A percentile compares a stretch with the other conserved stretches of the same genome.
phyloP scores from a whole-genome alignment of 2,329 filamentous ascomycete genomes.

The Phialophora verrucosa region DNA sequence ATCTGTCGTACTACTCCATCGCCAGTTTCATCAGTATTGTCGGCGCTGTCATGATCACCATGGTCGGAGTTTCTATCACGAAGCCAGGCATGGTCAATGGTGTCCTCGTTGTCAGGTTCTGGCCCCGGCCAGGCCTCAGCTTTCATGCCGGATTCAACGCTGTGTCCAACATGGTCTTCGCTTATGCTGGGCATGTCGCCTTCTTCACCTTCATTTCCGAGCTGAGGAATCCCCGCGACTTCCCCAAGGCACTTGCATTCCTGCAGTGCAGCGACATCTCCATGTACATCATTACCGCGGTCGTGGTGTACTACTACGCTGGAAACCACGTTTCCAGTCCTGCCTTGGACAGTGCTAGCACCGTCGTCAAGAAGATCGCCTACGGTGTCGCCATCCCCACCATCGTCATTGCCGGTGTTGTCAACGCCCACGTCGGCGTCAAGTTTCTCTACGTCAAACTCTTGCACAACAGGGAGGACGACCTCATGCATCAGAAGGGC shows the following conservation, averaged over 20 bases:
- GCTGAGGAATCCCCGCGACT: constrained; percentile 65
- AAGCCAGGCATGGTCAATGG: constrained; percentile 61
- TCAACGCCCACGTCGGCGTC: constrained; percentile 70
- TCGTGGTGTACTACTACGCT: constrained; percentile 71
- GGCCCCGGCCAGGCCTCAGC: constrained; percentile 50
- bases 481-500: constrained; percentile 60
- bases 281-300: constrained; percentile 69
- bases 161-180: constrained; percentile 72
- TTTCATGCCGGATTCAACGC: constrained; percentile 65
- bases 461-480: constrained; percentile 57
- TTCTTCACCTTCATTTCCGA: constrained; percentile 72
- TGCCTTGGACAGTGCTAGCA: constrained; percentile 68
- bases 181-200: constrained; percentile 69
- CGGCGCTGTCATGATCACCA: constrained; percentile 67
- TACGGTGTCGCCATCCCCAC: constrained; percentile 73
- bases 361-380: constrained; percentile 65
- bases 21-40: constrained; percentile 69
- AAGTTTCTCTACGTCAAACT: constrained; percentile 70
- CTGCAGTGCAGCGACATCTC: constrained; percentile 65
- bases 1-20: constrained; percentile 67
- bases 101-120: constrained; percentile 69
- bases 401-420: constrained; percentile 73
- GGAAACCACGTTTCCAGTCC: constrained; percentile 68
- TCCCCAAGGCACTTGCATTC: constrained; percentile 66
- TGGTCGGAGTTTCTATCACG: constrained; percentile 67